Evolutionary conservation across 768 basidiomycete genomes (phyloP).

Genomic region (Boletus sp.): DNA sequence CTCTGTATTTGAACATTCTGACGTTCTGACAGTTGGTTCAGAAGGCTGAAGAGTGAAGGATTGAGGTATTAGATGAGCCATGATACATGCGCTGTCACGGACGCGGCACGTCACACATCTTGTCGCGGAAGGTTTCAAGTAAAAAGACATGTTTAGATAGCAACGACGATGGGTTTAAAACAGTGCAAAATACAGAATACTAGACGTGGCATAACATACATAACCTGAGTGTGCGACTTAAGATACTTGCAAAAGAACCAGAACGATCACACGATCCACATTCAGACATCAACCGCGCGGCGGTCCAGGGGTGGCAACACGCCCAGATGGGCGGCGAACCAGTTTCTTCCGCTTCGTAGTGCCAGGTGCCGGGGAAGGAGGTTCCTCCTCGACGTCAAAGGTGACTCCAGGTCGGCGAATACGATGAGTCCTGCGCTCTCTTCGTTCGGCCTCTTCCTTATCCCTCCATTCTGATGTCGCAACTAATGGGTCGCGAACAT

Average conservation of each 20-base stretch:
- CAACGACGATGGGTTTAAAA: slow-evolving; percentile 9
- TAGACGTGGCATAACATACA: slow-evolving; percentile 30
- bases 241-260: slow-evolving; percentile 18
- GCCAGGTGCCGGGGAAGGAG: slow-evolving; percentile 37
- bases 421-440: slow-evolving; percentile 36
- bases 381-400: slow-evolving; percentile 58
- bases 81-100: slow-evolving; percentile 8
- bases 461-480: slow-evolving; percentile 74
- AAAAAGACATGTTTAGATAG: slow-evolving; percentile 14
- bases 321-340: slow-evolving; percentile 30
- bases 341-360: slow-evolving; percentile 22
- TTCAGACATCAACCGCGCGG: slow-evolving; percentile 15
- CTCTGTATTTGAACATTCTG: slow-evolving; percentile 22
- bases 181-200: slow-evolving; percentile 24
- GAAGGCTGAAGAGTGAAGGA: neutral
- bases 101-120: slow-evolving; percentile 27
- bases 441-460: slow-evolving; percentile 51
- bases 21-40: neutral
- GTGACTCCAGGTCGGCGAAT: slow-evolving; percentile 62
- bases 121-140: slow-evolving; percentile 15
- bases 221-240: slow-evolving; percentile 20
- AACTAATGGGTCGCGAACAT: slow-evolving; percentile 55
- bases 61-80: neutral
- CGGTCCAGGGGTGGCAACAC: slow-evolving; percentile 24
- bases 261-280: neutral